Conservation (phyloP, 805 yeast species). For the Candida peoriensis region DNA sequence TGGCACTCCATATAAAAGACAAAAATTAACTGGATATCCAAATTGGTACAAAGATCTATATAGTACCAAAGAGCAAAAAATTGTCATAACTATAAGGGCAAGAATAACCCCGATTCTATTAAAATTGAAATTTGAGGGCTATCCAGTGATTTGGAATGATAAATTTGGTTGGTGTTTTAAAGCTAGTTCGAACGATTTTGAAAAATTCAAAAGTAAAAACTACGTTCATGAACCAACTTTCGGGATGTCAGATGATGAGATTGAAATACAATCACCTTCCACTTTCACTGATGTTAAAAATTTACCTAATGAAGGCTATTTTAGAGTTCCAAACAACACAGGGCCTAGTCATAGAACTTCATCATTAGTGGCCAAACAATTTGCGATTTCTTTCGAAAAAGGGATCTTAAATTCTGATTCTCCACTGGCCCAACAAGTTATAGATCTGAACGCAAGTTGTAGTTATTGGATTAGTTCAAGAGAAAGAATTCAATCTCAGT, state of each 20-base stretch:
- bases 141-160: conserved; percentile 78
- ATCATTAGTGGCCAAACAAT: conserved; percentile 71
- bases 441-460: conserved; percentile 70
- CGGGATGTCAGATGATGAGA: conserved; percentile 6
- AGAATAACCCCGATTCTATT: conserved; percentile 73
- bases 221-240: conserved; percentile 22
- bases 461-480: conserved; percentile 94
- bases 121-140: conserved; percentile 77
- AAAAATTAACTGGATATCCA: conserved; percentile 85
- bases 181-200: conserved; percentile 34
- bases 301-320: conserved; percentile 28
- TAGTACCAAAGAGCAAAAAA: conserved; percentile 33
- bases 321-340: conserved; percentile 84
- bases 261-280: too few species aligned
- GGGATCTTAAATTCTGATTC: conserved; percentile 68
- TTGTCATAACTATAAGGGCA: conserved; percentile 65
- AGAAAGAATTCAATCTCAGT: conserved; percentile 76
- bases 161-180: conserved; percentile 85
- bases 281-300: conserved; percentile 1
- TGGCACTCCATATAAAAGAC: conserved; percentile 65
- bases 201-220: conserved; percentile 30
- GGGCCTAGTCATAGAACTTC: conserved; percentile 75
- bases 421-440: conserved; percentile 68
- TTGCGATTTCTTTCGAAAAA: conserved; percentile 64
- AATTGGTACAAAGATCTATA: conserved; percentile 78